Evolutionary conservation across 129 eudicot genomes (phyloP), one percentile per base, ranked within the genome.

Genomic region (Tagetes patula): DNA sequence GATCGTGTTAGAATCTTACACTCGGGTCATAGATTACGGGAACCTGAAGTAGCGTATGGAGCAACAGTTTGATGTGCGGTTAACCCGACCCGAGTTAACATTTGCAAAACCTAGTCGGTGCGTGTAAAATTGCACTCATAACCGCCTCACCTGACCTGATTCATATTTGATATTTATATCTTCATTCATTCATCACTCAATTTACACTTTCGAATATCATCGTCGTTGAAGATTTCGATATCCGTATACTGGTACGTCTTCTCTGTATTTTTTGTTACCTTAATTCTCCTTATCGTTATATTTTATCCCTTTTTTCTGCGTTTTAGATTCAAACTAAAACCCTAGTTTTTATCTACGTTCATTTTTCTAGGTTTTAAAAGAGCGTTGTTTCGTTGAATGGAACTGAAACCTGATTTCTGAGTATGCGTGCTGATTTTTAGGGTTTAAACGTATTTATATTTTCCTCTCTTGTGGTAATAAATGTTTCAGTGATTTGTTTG

Each of bases 281-380:
- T 14, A 1, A 27, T 27, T 1, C 40, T 58, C 14, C 3, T 67
- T 14, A 2, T 31, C 56, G 13, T 43, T 6, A 5, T 5, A 2
- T 27, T 27, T 11, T 52, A 11, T 54, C 9, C 13, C n/a, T 10
- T 9, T 3, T 8, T 58, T 58, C 32, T 32, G 10, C 27, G 33
- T 73, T 60, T 34, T 20, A 64, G 30, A 71, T 48, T 63, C 63
- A 37, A 62, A 33, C 50, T 62, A 62, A 73, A 54, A 54, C 34
- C 60, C 60, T 74, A 46, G 33, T 74, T 74, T 20, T 70, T 38
- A 6, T 6, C 20, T 53, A 53, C 60, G 3, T 0, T 53, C 43
- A n/a, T 72, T 36, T 42, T 72, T 53, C 50, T 58, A 47, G 77
- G 69, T 73, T 60, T 72, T 39, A 32, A 36, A 53, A 53, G 27